phyloP scores from a whole-genome alignment of 306 rosid genomes.

The Lithocarpus polystachyus region DNA sequence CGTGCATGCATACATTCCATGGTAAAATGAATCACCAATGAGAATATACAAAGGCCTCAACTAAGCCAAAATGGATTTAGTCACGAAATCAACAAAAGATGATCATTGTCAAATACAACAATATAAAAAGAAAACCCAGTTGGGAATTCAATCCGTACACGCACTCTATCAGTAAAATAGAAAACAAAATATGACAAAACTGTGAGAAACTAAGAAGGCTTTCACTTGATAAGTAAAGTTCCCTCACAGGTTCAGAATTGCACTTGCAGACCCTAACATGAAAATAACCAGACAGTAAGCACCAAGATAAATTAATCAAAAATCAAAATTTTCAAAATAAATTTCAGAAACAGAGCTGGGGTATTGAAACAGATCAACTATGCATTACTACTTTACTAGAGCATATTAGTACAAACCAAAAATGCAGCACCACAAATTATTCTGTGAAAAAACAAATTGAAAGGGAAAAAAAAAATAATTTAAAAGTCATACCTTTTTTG shows the following conservation, averaged over 20 bases:
- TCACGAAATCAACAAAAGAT: neutral
- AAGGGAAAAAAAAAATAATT: neutral
- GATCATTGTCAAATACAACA: neutral
- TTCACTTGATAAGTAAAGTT: conserved; percentile 28
- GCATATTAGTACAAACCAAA: conserved; percentile 5
- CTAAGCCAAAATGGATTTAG: neutral
- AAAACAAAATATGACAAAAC: neutral
- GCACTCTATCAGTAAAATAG: neutral
- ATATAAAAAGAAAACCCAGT: neutral
- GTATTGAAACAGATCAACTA: conserved; percentile 4
- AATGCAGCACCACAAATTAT: conserved; percentile 1
- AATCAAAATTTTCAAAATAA: conserved; percentile 1
- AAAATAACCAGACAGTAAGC: conserved; percentile 1
- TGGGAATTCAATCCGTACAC: neutral
- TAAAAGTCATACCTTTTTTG: conserved; percentile 10
- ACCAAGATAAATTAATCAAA: conserved; percentile 1
- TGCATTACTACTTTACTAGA: neutral
- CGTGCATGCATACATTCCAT: neutral
- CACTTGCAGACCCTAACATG: conserved; percentile 14
- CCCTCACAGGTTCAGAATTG: conserved; percentile 14
- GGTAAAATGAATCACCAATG: neutral
- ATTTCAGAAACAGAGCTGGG: neutral
- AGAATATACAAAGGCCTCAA: neutral
- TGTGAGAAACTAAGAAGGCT: neutral
- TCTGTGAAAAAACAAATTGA: conserved; percentile 1